Evolutionary conservation across 768 basidiomycete genomes (phyloP), one percentile per base, ranked within the genome.

Genomic region (Tulasnella sp.): DNA sequence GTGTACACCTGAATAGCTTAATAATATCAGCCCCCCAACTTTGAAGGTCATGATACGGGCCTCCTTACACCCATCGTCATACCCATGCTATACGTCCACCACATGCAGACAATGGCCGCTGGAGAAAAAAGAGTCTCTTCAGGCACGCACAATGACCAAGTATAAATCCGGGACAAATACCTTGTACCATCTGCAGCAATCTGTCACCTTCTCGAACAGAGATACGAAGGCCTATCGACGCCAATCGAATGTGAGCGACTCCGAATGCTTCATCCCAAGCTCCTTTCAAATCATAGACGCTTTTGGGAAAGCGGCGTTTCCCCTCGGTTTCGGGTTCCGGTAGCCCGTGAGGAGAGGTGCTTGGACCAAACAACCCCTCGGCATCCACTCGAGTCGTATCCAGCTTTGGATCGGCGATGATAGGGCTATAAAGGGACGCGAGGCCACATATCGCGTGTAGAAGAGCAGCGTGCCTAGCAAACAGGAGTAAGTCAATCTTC

Each of bases 371-470:
- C 7, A 40, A 40, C 2, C 62, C 77, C 7, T 16, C 71, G 27
- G 38, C 40, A 16, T n/a, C 27, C n/a, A 18, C 4, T 31, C 38
- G 24, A 21, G 72, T 58, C 34, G 76, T 86, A 52, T 86, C 85
- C 40, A 21, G 27, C 19, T n/a, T 34, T 14, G 21, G 27, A n/a
- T 79, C 78, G 5, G 14, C 42, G n/a, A 80, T 58, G n/a, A 75
- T 58, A 12, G 80, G 71, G 14, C 81, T 72, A 71, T 81, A 80
- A 16, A 81, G 14, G 18, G 80, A 80, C 14, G 80, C 80, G 8
- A 81, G 24, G n/a, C 40, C 80, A 38, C 80, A 81, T 7, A 81
- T 80, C 0, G 80, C 80, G 39, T 81, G 80, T 3, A 62, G 58
- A 1, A 62, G 58, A n/a, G 24, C 27, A 31, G 31, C 1, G 18